These are phyloP conservation scores for Cornus suecica DNA, from an alignment of 148 eudicot genomes.

Conservation along the genomic window DNA sequence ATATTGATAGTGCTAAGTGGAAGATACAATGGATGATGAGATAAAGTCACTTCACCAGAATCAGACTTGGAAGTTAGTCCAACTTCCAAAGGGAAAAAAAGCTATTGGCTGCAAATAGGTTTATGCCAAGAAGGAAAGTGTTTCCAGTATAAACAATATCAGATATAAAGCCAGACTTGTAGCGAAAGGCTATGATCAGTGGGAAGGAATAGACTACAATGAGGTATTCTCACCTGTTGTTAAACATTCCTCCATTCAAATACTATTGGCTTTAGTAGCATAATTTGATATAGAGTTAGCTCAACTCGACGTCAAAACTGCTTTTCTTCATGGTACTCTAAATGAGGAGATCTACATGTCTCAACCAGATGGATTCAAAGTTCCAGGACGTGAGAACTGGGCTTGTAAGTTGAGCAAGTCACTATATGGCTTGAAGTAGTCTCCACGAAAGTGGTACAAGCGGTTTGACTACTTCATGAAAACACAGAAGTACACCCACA, in stretches of 20 bases:
- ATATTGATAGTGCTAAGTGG: too few relatives aligned
- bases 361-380: too few relatives aligned
- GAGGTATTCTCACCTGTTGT: not conserved
- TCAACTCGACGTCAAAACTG: not conserved
- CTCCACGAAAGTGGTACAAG: not conserved
- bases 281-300: not conserved
- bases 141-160: too few relatives aligned
- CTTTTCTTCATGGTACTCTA: not conserved
- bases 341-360: constrained; percentile 1
- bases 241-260: not conserved
- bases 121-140: too few relatives aligned
- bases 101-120: too few relatives aligned
- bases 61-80: too few relatives aligned
- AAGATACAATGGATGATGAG: too few relatives aligned
- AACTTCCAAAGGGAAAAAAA: too few relatives aligned
- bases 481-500: too few relatives aligned
- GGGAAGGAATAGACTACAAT: not conserved
- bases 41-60: too few relatives aligned
- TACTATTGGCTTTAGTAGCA: not conserved
- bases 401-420: not conserved
- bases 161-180: too few relatives aligned
- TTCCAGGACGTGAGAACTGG: not conserved
- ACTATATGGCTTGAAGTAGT: constrained; percentile 3
- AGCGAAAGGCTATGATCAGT: not conserved
- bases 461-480: not conserved